Evolutionary conservation across 352 stramenopile genomes (phyloP), one percentile per base, ranked within the genome.

Genomic region (Globisporangium emineosum): DNA sequence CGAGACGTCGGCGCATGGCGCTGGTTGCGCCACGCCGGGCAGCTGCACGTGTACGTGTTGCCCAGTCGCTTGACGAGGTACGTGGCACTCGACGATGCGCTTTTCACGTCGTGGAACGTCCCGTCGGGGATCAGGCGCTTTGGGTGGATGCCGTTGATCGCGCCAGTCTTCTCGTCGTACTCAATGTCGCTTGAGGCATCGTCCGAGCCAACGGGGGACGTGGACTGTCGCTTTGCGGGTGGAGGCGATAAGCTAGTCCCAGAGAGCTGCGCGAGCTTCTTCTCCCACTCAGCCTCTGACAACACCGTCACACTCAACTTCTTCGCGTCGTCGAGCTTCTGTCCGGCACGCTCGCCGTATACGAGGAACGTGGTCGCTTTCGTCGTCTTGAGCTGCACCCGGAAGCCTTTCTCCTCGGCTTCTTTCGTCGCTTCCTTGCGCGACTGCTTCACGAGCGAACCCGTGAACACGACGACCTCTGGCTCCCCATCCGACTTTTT

Each of bases 11-110:
- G 73, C 2, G 76, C 69, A 23, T 77, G 60, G 50, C 75, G 73
- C 52, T 91, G 82, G 66, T 86, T 88, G 1, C 73, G 71, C 82
- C 82, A 91, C n/a, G 80, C 79, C 9, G 80, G 81, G 50, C 82
- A 91, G 37, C 56, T 89, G 64, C 82, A 91, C 21, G 73, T 76
- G 60, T 90, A 91, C 27, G 72, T 69, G 33, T 57, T 75, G 3
- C 80, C 80, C 5, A 81, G 21, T 12, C 75, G 73, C 64, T 86
- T 85, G 58, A 78, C 71, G 23, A 80, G 57, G 67, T 89, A 89
- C 42, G 71, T 82, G n/a, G 79, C 81, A 25, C 69, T 81, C 33
- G 68, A 77, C 33, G 79, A 84, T 35, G 71, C 60, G 62, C 76
- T 86, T 56, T 84, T 71, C 10, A 86, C 69, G 29, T 86, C 73